Percentiles rank a stretch among this genome's conserved stretches.
phyloP scores from a whole-genome alignment of 371 early-diverging fungal species.

The Paraphysoderma sedebokerense region DNA sequence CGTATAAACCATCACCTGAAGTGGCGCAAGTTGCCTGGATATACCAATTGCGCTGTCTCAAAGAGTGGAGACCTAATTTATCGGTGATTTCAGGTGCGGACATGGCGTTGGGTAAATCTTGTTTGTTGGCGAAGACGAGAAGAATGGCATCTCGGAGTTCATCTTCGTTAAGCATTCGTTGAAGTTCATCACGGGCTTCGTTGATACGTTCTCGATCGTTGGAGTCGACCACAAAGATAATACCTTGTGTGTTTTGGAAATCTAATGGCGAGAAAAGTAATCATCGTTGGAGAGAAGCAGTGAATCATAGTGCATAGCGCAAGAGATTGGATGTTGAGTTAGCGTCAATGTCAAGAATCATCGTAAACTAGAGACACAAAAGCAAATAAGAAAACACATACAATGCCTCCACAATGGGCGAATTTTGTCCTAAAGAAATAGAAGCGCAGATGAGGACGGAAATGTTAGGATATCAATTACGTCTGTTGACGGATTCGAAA shows the following conservation, averaged over 20 bases:
- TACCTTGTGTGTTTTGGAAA: slow-evolving; percentile 75
- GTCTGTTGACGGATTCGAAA: no score
- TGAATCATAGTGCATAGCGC: no score
- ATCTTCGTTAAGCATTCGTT: slow-evolving; percentile 75
- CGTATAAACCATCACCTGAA: slow-evolving; percentile 85
- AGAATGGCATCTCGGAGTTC: slow-evolving; percentile 65
- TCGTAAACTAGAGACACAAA: not conserved
- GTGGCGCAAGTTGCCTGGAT: slow-evolving; percentile 90
- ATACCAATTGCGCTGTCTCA: slow-evolving; percentile 75
- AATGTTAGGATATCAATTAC: no score
- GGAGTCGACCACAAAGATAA: slow-evolving; percentile 91
- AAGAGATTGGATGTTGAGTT: no score
- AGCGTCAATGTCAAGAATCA: not conserved
- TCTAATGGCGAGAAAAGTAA: slow-evolving; percentile 21
- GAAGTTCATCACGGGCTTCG: slow-evolving; percentile 74
- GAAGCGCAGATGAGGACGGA: no score
- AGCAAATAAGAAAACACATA: slow-evolving; percentile 2
- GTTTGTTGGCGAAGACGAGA: slow-evolving; percentile 80
- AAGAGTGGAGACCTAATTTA: slow-evolving; percentile 59
- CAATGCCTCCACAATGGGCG: slow-evolving; percentile 81
- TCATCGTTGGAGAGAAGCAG: no score
- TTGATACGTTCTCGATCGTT: slow-evolving; percentile 79
- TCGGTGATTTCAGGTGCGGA: slow-evolving; percentile 68
- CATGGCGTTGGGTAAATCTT: slow-evolving; percentile 81
- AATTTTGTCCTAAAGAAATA: slow-evolving; percentile 93